These are phyloP conservation scores for Larix kaempferi DNA, from an alignment of 75 land plant genomes.

Conservation along the genomic window DNA sequence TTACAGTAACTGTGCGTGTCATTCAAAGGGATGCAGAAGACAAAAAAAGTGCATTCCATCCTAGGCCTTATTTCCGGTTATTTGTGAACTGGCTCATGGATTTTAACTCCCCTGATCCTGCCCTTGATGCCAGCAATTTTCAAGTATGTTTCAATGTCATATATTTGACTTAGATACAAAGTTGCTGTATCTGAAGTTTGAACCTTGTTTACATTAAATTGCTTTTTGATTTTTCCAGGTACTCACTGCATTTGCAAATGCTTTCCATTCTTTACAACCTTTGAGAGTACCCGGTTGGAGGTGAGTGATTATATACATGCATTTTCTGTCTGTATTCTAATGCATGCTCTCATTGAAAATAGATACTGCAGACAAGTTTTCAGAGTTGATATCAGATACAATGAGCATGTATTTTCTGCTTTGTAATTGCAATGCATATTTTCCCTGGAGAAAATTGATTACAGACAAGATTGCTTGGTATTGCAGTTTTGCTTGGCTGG, in stretches of 20 bases:
- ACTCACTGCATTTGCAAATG: constrained; percentile 82
- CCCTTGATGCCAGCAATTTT: constrained; percentile 74
- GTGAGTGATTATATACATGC: constrained; percentile 25
- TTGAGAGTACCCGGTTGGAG: constrained; percentile 86
- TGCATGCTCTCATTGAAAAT: not conserved
- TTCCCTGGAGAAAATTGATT: not conserved
- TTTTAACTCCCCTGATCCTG: constrained; percentile 66
- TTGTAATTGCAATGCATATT: not conserved
- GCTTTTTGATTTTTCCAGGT: constrained; percentile 40
- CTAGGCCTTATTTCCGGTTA: constrained; percentile 92
- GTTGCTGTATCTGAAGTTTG: not conserved
- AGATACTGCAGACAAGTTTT: not conserved
- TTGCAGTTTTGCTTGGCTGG: constrained; percentile 93
- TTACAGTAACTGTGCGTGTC: constrained; percentile 67
- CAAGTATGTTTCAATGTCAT: constrained; percentile 47
- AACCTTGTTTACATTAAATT: not conserved
- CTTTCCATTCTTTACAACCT: constrained; percentile 88
- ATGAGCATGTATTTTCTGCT: not conserved
- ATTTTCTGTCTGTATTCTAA: not conserved
- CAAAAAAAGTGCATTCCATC: constrained; percentile 79
- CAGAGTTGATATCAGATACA: not conserved
- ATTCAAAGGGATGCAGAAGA: constrained; percentile 89
- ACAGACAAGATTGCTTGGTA: not conserved
- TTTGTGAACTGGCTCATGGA: constrained; percentile 85
- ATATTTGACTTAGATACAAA: not conserved